Base-by-base conservation (phyloP, 2,329 filamentous ascomycete species). In the Ilyonectria destructans region DNA sequence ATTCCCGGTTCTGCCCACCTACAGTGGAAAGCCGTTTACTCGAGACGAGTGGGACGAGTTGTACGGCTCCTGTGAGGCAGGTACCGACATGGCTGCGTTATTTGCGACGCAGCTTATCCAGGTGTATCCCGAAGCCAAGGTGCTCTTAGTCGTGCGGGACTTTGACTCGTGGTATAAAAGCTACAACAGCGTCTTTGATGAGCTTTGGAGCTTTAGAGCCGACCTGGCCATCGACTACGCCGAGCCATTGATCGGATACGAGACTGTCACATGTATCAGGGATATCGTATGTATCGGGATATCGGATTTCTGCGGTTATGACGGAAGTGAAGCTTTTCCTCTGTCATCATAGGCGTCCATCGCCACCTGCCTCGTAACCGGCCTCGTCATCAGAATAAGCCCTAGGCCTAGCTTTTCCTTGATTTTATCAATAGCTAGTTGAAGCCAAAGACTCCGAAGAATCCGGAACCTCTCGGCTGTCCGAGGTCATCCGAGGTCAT, bases 41-140 rank as follows among this genome's bases (percentile, higher is more conserved):
- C 75, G 73, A 15, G 61, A 73, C 7, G 65, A 82, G 5, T 81
- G 80, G 80, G 79, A 82, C 48, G 70, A 77, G 68, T 60, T 82
- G 4, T 81, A 69, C 58, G 75, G 77, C 0, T 51, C 66, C 15
- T 78, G 64, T 57, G 78, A 81, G 54, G 80, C 74, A 0, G 65
- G 61, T 2, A 80, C 80, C 0, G 80, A 82, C 49, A 33, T 79
- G 13, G 77, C 76, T 0, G 71, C 72, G 2, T 15, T 76, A 3
- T 82, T 77, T 61, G 77, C 71, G 1, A 62, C 74, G 1, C 70
- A 77, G 33, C 62, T 82, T 3, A 77, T 80, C 49, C 55, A 72
- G 13, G 62, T 65, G 0, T 82, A 81, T 8, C 80, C 80, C 0
- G 74, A 81, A 0, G 80, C 80, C 1, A 81, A 80, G 61, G 78